A percentile compares a stretch with the other conserved stretches of the same genome.
Conservation (phyloP, 345 rosid genomes). For the Bruguiera parviflora region DNA sequence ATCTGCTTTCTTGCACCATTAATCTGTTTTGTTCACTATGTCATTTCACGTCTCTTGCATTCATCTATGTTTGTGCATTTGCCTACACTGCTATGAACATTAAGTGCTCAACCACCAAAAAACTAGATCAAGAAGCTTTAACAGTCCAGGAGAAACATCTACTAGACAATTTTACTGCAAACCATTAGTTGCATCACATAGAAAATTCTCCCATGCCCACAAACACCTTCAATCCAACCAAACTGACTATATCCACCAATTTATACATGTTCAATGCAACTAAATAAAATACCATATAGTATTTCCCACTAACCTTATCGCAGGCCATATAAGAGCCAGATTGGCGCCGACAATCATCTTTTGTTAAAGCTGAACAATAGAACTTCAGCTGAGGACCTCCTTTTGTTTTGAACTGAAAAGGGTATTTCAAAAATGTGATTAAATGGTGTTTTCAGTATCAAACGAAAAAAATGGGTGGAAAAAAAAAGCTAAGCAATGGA, state of each 20-base stretch:
- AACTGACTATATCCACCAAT: neutral
- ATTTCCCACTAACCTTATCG: slow-evolving; percentile 60
- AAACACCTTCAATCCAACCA: neutral
- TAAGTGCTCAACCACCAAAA: no score
- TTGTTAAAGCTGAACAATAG: slow-evolving; percentile 84
- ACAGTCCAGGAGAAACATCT: no score
- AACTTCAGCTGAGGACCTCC: slow-evolving; percentile 97
- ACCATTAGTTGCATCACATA: no score
- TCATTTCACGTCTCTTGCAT: no score
- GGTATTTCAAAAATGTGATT: slow-evolving; percentile 18
- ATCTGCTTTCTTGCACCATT: no score
- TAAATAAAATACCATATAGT: neutral
- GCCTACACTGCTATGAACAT: no score
- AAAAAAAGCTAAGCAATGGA: slow-evolving; percentile 4
- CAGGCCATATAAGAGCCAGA: slow-evolving; percentile 77
- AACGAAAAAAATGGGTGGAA: neutral
- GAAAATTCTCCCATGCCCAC: neutral
- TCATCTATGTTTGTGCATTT: no score
- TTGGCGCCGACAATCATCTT: slow-evolving; percentile 93
- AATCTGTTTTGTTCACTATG: no score
- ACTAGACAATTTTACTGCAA: no score
- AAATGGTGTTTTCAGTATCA: neutral
- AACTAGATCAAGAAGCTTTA: no score
- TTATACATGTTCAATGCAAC: neutral
- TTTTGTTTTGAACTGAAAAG: slow-evolving; percentile 85